These are phyloP conservation scores for Phytophthora constricta DNA, from an alignment of 352 stramenopile genomes.

Conservation along the genomic window DNA sequence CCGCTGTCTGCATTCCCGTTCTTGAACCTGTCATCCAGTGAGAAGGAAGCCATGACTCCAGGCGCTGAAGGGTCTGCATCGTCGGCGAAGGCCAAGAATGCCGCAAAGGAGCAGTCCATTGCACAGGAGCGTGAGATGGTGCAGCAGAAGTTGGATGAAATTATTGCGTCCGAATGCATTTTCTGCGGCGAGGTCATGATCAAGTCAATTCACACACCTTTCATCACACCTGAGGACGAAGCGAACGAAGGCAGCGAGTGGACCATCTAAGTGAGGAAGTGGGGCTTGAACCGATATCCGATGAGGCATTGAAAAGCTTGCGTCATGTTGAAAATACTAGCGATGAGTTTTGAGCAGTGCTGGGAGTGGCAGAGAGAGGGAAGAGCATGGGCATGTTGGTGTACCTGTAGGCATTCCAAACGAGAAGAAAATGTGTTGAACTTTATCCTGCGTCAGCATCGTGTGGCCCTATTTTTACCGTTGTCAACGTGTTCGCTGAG, in stretches of 20 bases:
- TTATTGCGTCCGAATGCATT: conserved; percentile 94
- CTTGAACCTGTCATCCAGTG: conserved; percentile 67
- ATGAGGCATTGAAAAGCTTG: not conserved
- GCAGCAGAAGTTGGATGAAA: conserved; percentile 93
- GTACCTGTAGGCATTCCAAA: conserved; percentile 9
- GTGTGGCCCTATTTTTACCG: conserved; percentile 30
- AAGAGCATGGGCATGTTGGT: not conserved
- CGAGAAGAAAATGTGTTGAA: conserved; percentile 34
- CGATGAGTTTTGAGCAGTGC: conserved; percentile 9
- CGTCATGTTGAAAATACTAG: not conserved
- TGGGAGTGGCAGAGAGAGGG: not conserved
- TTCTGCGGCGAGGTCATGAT: conserved; percentile 97
- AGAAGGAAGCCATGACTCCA: conserved; percentile 76
- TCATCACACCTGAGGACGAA: conserved; percentile 92
- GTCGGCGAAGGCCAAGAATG: conserved; percentile 62
- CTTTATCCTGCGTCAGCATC: conserved; percentile 16
- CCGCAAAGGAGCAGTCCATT: conserved; percentile 78
- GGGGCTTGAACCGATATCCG: conserved; percentile 3
- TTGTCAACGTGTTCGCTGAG: not conserved
- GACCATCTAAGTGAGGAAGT: conserved; percentile 63
- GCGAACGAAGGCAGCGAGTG: conserved; percentile 80
- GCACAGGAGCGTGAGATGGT: conserved; percentile 90
- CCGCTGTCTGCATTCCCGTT: conserved; percentile 67
- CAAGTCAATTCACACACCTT: conserved; percentile 92
- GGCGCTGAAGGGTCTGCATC: conserved; percentile 44